Base-by-base conservation (phyloP, 768 basidiomycete genomes). In the Leucosporidium scottii region DNA sequence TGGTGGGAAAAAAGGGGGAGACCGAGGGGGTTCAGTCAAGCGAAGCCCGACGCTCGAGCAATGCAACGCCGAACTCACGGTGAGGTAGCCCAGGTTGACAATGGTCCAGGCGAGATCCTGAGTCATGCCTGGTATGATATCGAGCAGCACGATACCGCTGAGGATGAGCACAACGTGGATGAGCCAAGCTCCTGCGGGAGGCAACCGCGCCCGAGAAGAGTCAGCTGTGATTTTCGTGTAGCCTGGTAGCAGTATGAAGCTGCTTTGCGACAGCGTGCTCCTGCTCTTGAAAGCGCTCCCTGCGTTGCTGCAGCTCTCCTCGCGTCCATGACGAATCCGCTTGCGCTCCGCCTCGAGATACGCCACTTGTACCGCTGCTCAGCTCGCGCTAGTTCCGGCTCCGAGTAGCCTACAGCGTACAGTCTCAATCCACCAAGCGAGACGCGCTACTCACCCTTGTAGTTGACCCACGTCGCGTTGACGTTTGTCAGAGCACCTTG, bases 61-160 rank as follows among this genome's bases (percentile, higher is more conserved):
- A 8, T 21, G 9, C 9, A n/a, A 15, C 21, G 57, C 17, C 51
- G 7, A n/a, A 83, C 90, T 69, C 77, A 97, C 94, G 56, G 87
- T 84, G 69, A 93, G 88, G 79, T 99, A 99, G 70, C 88, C 77
- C 51, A 97, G 80, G 77, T 96, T 94, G 69, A 92, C 89, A 51
- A 91, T 81, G 13, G 93, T 94, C 96, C 96, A 99, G 77, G 91
- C 92, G 56, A 92, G 82, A 80, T 97, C 86, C 77, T 91, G 91
- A 10, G 87, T 87, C 85, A 98, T 91, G 36, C 92, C 91, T 0
- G 96, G 96, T 54, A 98, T 82, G 23, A 88, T 88, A 81, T 98
- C 94, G 75, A 99, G 85, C 74, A 93, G 83, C 71, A 98, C 84
- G 81, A 98, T 99, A 64, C 90, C 92, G 28, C 85, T 79, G 62